These are phyloP conservation scores for Durusdinium trenchii DNA, from an alignment of 73 alveolate species.

Conservation along the genomic window DNA sequence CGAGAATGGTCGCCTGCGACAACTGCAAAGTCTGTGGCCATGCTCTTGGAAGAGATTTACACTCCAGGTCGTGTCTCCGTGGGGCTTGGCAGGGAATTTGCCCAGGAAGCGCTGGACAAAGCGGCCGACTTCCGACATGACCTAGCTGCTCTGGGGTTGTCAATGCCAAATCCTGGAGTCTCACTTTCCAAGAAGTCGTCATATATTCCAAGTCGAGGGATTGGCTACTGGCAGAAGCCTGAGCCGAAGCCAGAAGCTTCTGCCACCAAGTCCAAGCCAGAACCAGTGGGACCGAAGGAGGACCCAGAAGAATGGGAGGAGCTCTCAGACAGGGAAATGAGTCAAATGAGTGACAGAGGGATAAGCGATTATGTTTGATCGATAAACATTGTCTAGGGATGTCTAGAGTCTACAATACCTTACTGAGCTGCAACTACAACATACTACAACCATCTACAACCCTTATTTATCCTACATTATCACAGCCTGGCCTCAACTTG, in stretches of 20 bases:
- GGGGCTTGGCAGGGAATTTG: slow-evolving; percentile 35
- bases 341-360: no score
- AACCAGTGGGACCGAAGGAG: background rate
- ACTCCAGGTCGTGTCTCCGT: slow-evolving; percentile 21
- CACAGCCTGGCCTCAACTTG: no score
- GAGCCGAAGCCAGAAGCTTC: slow-evolving; percentile 13
- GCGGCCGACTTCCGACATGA: slow-evolving; percentile 49
- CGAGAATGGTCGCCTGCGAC: slow-evolving; percentile 55
- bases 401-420: no score
- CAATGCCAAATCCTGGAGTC: slow-evolving; percentile 6
- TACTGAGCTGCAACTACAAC: no score
- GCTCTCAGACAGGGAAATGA: no score
- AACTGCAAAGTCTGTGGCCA: background rate
- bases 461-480: no score
- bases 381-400: no score
- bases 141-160: slow-evolving; percentile 38
- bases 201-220: slow-evolving; percentile 34
- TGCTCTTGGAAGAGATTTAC: slow-evolving; percentile 37
- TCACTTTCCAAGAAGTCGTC: background rate
- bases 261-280: background rate
- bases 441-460: no score
- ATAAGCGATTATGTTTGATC: no score
- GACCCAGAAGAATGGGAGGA: slow-evolving; percentile 45
- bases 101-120: slow-evolving; percentile 38
- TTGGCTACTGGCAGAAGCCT: slow-evolving; percentile 35